phyloP scores from a whole-genome alignment of 202 grass and related monocot genomes.

The Zoysia matrella region DNA sequence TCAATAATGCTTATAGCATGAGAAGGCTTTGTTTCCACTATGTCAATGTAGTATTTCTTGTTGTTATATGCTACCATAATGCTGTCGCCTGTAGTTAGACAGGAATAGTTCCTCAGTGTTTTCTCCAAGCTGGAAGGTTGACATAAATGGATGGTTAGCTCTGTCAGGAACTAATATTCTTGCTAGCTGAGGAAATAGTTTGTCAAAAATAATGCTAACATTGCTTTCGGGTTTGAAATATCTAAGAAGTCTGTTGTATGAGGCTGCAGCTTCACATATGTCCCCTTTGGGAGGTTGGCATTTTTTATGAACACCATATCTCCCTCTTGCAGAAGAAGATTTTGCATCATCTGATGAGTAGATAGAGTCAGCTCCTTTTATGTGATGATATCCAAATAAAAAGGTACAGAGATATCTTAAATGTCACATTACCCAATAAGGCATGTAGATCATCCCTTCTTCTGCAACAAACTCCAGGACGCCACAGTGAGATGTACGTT shows the following conservation, averaged over 20 bases:
- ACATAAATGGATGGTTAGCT: constrained; percentile 32
- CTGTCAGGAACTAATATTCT: constrained; percentile 6
- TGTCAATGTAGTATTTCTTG: constrained; percentile 99
- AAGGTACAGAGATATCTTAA: constrained; percentile 23
- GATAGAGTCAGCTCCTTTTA: constrained; percentile 36
- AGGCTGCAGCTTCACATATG: constrained; percentile 98
- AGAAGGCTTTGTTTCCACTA: constrained; percentile 95
- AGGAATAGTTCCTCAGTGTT: constrained; percentile 91
- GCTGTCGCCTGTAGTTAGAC: constrained; percentile 95
- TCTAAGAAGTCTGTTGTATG: constrained; percentile 97
- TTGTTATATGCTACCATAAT: constrained; percentile 99
- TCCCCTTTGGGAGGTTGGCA: constrained; percentile 95
- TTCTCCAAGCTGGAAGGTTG: constrained; percentile 85
- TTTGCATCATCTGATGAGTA: constrained; percentile 96
- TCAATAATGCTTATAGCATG: constrained; percentile 79
- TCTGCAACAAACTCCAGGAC: constrained; percentile 98
- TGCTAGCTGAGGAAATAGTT: constrained; percentile 32
- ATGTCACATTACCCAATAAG: constrained; percentile 79
- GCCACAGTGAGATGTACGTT: constrained; percentile 90
- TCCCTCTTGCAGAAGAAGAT: constrained; percentile 97
- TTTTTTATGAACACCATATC: constrained; percentile 91
- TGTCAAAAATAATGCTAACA: constrained; percentile 66
- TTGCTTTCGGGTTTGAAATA: constrained; percentile 96
- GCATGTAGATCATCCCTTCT: constrained; percentile 99
- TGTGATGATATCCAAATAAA: constrained; percentile 34